Evolutionary conservation across 164 flowering plant species (phyloP), one percentile per base, ranked within the genome.

Genomic region (Umbellularia californica): DNA sequence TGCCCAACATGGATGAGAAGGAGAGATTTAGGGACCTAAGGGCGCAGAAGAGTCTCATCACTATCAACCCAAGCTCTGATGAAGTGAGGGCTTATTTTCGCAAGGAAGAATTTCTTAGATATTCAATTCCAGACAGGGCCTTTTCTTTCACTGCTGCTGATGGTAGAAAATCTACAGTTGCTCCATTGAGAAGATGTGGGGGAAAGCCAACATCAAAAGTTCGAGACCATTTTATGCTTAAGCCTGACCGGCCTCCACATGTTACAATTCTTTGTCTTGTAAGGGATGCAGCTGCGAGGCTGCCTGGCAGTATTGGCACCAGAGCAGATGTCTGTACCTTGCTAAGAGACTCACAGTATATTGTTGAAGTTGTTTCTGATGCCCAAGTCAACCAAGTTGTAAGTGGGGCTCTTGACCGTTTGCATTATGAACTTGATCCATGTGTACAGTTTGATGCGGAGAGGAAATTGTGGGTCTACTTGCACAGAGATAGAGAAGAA

Each of bases 371-470:
- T 74, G 93, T 94, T 22, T 80, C 97, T 71, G 98, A 96, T 86
- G 85, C 89, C 33, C 97, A 92, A 79, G 84, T 96, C 35, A 96
- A 92, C 82, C 97, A 91, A 77, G 90, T 96, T 69, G 93, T 92
- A 25, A 96, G 99, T 83, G 99, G 99, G 68, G 97, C 99, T 60
- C 79, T 96, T 84, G 99, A 96, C 68, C 92, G 99, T 52, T 79
- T 96, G 85, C 99, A 96, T 78, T 96, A 96, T 75, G 97, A 96
- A 72, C 94, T 92, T n/a, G 99, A 96, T 83, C 98, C 98, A 66
- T 94, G 99, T 83, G 99, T 94, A 20, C 93, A 86, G 75, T 94
- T 87, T 87, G 97, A 94, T 74, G 87, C 85, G 0, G 98, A 90
- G 27, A 83, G 92, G 81, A 96, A 96, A 81, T 76, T 96, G 80